Evolutionary conservation across 2,329 filamentous ascomycete genomes (phyloP), one percentile per base, ranked within the genome.

Genomic region (Monosporascus sp.): DNA sequence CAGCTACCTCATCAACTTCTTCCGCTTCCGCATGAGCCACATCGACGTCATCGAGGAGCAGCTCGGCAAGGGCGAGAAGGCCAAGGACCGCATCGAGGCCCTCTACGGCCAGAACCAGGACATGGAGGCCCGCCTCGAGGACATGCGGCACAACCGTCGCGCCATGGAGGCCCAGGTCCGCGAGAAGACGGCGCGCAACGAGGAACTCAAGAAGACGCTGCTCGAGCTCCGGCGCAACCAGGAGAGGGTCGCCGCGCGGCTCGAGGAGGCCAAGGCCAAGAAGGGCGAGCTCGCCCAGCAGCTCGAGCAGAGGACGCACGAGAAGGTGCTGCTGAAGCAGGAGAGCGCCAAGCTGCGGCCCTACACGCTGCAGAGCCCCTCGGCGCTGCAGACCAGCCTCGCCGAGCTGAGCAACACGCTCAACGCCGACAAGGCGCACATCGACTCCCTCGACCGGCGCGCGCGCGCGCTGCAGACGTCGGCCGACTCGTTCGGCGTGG

Each of bases 1-100:
- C 69, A 96, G 90, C 59, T 97, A 97, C 72, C 83, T 97, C 58
- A 99, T 99, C 77, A 99, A 99, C 73, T 99, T 99, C 72, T 92
- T 97, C 61, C 86, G 94, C 50, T 99, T 97, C 74, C 88, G 94
- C 63, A 92, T 97, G 74, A 91, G 88, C 57, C 93, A 97, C 71
- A 95, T 91, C 1, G 77, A 78, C 39, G 84, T 94, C 31, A 96
- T 97, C 58, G 92, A 97, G 68, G 84, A 95, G 68, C 89, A 97
- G 72, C 94, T 94, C 75, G 94, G 96, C 76, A 92, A 90, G 64
- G 83, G 89, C 14, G 90, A 97, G 71, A 83, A 82, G 54, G 92
- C 89, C 2, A 97, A 96, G 72, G 78, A 86, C 50, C 84, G 88
- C 56, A 97, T 97, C 64, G 93, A 97, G 72, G 81, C 86, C 20